Evolutionary conservation across 2,329 filamentous ascomycete species (phyloP), one percentile per base, ranked within the genome.

Genomic region (Epichloe scottii): DNA sequence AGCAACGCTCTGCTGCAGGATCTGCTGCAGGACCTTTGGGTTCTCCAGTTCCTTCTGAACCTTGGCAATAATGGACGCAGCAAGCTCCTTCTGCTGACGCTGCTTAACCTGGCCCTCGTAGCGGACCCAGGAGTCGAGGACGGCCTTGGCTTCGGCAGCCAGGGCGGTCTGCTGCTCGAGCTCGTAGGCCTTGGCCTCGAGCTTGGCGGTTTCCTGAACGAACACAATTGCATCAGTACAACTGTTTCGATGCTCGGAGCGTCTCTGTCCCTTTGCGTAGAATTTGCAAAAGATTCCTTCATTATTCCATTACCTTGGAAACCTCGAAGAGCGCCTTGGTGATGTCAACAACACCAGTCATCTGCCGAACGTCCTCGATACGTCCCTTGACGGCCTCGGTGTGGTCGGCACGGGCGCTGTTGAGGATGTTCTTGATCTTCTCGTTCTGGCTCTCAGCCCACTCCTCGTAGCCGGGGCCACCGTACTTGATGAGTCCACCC

Each of bases 91-190:
- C 81, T 98, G 93, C 79, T 98, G 89, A 71, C 93, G 86, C 78
- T 91, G 86, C 87, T 97, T 98, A 67, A 98, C 90, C 79, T 97
- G 93, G 63, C 87, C 77, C 78, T 98, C 93, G 73, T 98, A 98
- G 69, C 93, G 87, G 58, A 97, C 90, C 94, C 93, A 98, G 53
- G 89, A 96, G 71, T 98, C 93, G 59, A 98, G 84, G 54, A 97
- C 93, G 55, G 79, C 66, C 85, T 96, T 98, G 66, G 91, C 91
- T 80, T 98, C 93, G 58, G 82, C 77, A 53, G 89, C 89, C 59
- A 98, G 78, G 62, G 89, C 87, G 55, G 91, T 96, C 77, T 84
- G 85, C 77, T 98, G 93, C 81, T 97, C 89, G 61, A 97, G 83
- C 81, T 97, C 89, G 74, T 85, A 98, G 59, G 89, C 90, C 81